Percentiles rank a stretch among this genome's conserved stretches.
Evolutionary conservation across 1,284 basidiomycete genomes (phyloP).

Genomic region (Sporisorium scitamineum): DNA sequence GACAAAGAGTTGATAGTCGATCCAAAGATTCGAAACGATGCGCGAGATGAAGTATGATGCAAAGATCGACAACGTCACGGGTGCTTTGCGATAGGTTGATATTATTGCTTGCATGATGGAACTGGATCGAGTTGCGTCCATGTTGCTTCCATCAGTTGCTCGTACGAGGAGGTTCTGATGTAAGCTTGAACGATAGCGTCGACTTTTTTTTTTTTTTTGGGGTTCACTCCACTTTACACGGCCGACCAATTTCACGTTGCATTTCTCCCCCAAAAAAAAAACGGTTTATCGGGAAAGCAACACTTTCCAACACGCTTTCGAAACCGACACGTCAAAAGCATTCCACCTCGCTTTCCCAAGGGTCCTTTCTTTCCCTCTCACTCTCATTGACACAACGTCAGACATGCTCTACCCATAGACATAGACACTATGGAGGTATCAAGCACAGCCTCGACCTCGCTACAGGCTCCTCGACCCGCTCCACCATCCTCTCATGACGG

Average conservation of each 20-base stretch:
- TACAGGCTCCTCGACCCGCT: not conserved
- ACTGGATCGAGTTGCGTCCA: constrained; percentile 5
- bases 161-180: not conserved
- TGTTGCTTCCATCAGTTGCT: constrained; percentile 1
- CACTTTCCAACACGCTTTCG: constrained; percentile 16
- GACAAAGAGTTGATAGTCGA: constrained; percentile 41
- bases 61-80: constrained; percentile 29
- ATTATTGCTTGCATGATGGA: constrained; percentile 14
- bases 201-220: no score
- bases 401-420: not conserved
- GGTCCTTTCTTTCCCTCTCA: not conserved
- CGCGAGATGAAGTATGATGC: constrained; percentile 39
- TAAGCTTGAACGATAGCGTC: not conserved
- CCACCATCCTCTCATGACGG: not conserved
- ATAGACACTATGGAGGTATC: constrained; percentile 26
- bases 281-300: constrained; percentile 5
- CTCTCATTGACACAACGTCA: not conserved
- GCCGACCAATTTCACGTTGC: no score
- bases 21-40: constrained; percentile 26
- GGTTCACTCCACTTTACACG: constrained; percentile 32
- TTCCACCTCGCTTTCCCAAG: not conserved
- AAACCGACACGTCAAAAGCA: constrained; percentile 4
- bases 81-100: constrained; percentile 36
- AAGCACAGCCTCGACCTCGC: constrained; percentile 25
- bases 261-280: not conserved